Conservation (phyloP, 208 protist genomes). For the Acanthamoeba culbertsoni region DNA sequence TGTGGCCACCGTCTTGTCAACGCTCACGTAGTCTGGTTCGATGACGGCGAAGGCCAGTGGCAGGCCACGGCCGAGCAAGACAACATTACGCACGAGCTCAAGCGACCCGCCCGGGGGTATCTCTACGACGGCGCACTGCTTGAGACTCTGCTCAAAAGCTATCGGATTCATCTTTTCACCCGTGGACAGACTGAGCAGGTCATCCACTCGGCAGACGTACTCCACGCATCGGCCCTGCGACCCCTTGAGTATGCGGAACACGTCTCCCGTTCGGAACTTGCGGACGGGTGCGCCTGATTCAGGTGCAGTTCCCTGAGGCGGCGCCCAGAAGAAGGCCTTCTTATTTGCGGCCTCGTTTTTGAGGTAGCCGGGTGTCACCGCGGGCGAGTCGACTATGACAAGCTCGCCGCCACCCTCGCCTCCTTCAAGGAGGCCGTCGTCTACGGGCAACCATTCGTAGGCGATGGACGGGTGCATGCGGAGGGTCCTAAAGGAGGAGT, state of each 20-base stretch:
- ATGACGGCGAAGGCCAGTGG: slow-evolving; percentile 25
- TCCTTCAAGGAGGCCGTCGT: not conserved
- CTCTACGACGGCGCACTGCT: not conserved
- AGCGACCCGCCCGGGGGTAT: not conserved
- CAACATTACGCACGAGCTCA: not conserved
- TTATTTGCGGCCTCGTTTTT: not conserved
- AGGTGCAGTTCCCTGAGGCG: not conserved
- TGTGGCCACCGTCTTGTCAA: not conserved
- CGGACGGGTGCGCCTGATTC: not conserved
- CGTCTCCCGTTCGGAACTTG: slow-evolving; percentile 54
- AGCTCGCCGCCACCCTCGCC: slow-evolving; percentile 29
- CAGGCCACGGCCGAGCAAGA: not conserved
- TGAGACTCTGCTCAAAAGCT: slow-evolving; percentile 43
- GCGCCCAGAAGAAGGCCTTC: slow-evolving; percentile 36
- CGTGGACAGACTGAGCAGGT: slow-evolving; percentile 52
- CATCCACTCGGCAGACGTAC: slow-evolving; percentile 46
- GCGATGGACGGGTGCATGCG: slow-evolving; percentile 39
- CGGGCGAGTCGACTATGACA: not conserved
- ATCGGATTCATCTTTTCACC: slow-evolving; percentile 53
- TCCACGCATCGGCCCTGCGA: not conserved
- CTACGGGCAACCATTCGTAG: slow-evolving; percentile 41
- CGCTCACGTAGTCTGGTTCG: not conserved
- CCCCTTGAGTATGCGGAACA: not conserved
- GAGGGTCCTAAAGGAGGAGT: slow-evolving; percentile 21
- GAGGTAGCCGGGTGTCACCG: slow-evolving; percentile 14